phyloP scores from a whole-genome alignment of 352 stramenopile genomes.

The Pythium pyrilobum region DNA sequence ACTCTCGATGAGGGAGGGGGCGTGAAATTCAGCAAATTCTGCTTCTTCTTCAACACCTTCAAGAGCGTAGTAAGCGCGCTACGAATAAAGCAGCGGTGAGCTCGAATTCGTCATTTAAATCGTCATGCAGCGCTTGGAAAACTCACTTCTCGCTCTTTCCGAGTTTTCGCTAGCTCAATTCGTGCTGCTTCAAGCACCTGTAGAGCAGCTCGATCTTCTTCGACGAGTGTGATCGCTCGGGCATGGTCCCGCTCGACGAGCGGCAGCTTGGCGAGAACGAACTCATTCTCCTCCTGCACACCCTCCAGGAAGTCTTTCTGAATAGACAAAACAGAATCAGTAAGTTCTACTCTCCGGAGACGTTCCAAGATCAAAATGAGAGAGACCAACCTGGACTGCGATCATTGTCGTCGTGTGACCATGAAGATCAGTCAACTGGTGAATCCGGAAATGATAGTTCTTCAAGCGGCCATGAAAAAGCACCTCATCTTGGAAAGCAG shows the following conservation, averaged over 20 bases:
- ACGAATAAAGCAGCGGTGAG: not conserved
- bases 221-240: conserved; percentile 30
- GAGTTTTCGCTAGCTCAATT: conserved; percentile 20
- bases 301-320: conserved; percentile 50
- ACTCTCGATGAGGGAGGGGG: conserved; percentile 48
- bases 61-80: conserved; percentile 41
- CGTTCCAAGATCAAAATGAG: no score
- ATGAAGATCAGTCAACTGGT: conserved; percentile 44
- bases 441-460: conserved; percentile 63
- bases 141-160: conserved; percentile 35
- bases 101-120: not conserved
- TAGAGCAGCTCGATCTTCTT: conserved; percentile 34
- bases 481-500: conserved; percentile 56
- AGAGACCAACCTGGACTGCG: conserved; percentile 37
- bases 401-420: conserved; percentile 34
- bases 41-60: conserved; percentile 76
- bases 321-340: not conserved
- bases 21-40: conserved; percentile 69
- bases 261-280: conserved; percentile 48
- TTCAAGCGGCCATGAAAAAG: conserved; percentile 60
- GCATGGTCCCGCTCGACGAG: conserved; percentile 52
- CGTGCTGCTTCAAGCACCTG: conserved; percentile 27
- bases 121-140: not conserved
- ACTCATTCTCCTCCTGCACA: conserved; percentile 36
- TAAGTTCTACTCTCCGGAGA: not conserved